Percentiles rank a stretch among this genome's conserved stretches.
Conservation (phyloP, 106 monocot species). For the Allium fistulosum region DNA sequence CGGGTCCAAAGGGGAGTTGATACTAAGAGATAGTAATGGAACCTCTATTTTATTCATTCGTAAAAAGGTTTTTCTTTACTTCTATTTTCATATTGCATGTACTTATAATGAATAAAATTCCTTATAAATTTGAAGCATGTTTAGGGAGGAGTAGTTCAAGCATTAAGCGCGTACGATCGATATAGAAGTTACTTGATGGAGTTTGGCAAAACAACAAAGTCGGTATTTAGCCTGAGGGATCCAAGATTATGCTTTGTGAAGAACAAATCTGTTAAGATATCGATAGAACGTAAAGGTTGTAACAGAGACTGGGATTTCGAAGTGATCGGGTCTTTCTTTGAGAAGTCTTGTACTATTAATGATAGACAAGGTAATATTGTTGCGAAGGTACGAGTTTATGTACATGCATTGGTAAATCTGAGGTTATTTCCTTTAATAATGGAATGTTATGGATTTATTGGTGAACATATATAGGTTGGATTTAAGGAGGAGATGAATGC, state of each 20-base stretch:
- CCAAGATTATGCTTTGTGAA: conserved; percentile 28
- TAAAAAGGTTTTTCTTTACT: conserved; percentile 37
- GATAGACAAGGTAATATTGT: conserved; percentile 36
- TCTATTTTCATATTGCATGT: not conserved
- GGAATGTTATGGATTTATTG: too few relatives aligned
- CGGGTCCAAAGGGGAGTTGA: conserved; percentile 43
- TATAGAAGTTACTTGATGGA: conserved; percentile 70
- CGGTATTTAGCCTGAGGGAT: conserved; percentile 17
- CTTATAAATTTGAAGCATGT: not conserved
- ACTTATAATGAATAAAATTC: not conserved
- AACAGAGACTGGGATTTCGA: conserved; percentile 54
- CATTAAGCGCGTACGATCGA: conserved; percentile 33
- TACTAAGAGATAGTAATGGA: conserved; percentile 58
- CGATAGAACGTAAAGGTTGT: conserved; percentile 22
- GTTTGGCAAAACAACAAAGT: conserved; percentile 30
- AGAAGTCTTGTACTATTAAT: conserved; percentile 42
- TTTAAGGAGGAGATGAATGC: not conserved
- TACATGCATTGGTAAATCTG: not conserved
- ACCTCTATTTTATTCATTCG: conserved; percentile 47
- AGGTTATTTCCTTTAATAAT: too few relatives aligned
- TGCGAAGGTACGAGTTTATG: conserved; percentile 37
- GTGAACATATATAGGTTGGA: not conserved
- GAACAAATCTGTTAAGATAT: conserved; percentile 29
- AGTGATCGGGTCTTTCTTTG: conserved; percentile 52
- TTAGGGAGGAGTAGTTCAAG: conserved; percentile 65